phyloP scores from a whole-genome alignment of 2,329 filamentous ascomycete genomes.

The Basipetospora chlamydospora region DNA sequence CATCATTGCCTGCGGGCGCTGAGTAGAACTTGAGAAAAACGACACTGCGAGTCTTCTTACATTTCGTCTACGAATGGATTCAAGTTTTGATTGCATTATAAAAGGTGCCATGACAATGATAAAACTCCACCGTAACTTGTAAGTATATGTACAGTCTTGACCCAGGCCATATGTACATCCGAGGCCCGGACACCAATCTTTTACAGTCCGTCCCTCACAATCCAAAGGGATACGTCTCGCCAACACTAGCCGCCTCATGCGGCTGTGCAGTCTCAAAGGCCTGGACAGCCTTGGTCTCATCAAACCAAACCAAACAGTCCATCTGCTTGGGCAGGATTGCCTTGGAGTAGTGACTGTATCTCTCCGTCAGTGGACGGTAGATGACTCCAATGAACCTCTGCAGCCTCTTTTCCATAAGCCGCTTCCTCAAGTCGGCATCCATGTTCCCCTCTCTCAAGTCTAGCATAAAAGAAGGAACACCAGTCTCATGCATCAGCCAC shows the following conservation, averaged over 20 bases:
- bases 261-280: constrained; percentile 31
- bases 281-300: constrained; percentile 26
- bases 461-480: constrained; percentile 26
- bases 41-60: no score
- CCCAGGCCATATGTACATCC: no score
- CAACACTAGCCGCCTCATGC: constrained; percentile 18
- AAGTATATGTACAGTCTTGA: no score
- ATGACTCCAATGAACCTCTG: constrained; percentile 39
- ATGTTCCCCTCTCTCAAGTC: constrained; percentile 25
- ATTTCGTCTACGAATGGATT: no score
- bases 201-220: no score
- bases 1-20: no score
- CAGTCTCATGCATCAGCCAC: constrained; percentile 29
- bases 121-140: no score
- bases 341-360: constrained; percentile 31
- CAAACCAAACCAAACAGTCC: constrained; percentile 35
- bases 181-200: no score
- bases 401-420: constrained; percentile 22
- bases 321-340: constrained; percentile 31
- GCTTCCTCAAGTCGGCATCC: constrained; percentile 19
- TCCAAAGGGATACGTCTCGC: constrained; percentile 38
- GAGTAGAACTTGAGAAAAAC: no score
- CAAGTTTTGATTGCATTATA: no score
- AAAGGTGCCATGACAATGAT: no score
- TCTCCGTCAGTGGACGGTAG: constrained; percentile 33